Conservation (phyloP, 2,329 filamentous ascomycete species). For the Fusarium pseudograminearum region DNA sequence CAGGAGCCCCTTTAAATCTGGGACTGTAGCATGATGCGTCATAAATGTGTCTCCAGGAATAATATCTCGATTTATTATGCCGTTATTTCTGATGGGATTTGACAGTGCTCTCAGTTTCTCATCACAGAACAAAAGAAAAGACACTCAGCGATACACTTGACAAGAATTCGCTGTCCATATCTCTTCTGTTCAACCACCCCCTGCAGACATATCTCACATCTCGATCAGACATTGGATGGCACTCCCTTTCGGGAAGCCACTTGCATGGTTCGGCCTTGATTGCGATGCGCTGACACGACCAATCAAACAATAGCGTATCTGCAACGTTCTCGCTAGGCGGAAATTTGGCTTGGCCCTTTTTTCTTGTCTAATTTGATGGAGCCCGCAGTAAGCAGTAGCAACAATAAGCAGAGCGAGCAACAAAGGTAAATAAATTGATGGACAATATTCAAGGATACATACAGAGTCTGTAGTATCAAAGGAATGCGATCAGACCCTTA, state of each 20-base stretch:
- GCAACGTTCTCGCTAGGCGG: constrained; percentile 26
- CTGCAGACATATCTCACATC: constrained; percentile 33
- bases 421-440: background rate
- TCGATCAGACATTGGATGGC: constrained; percentile 32
- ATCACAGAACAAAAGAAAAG: background rate
- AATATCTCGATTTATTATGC: background rate
- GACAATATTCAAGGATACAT: background rate
- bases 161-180: background rate
- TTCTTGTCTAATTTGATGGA: constrained; percentile 11
- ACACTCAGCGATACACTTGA: background rate
- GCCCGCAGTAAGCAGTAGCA: background rate
- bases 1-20: constrained; percentile 6
- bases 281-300: constrained; percentile 5
- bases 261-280: constrained; percentile 33
- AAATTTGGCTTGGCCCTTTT: constrained; percentile 36
- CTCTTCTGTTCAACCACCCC: background rate
- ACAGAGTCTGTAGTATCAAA: background rate
- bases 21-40: background rate
- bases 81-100: background rate
- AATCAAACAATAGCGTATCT: constrained; percentile 22
- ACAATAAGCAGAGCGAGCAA: background rate
- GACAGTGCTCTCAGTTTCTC: background rate
- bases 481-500: background rate
- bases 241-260: constrained; percentile 22
- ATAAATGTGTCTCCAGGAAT: background rate